Conservation (phyloP, 805 yeast species). For the Barnettozyma vustinii region DNA sequence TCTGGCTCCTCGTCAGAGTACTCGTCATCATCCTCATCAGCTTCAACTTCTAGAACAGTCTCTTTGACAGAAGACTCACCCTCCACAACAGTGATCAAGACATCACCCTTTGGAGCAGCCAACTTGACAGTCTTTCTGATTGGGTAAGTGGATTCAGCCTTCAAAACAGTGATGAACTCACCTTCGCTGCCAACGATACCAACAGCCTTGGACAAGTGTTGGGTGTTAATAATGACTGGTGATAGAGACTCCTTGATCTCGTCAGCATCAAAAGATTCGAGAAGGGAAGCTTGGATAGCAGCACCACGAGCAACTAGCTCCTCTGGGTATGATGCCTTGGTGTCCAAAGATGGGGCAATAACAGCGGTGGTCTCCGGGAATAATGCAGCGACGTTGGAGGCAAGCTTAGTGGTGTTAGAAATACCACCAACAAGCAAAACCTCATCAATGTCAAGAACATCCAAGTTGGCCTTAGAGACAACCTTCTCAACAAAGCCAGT, state of each 20-base stretch:
- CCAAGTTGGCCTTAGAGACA: conserved; percentile 78
- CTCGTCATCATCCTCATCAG: conserved; percentile 48
- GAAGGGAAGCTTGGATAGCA: conserved; percentile 86
- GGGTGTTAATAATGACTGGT: conserved; percentile 82
- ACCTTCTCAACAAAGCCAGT: conserved; percentile 67
- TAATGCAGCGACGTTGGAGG: conserved; percentile 60
- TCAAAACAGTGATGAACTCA: conserved; percentile 64
- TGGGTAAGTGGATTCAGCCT: conserved; percentile 86
- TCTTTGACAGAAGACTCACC: conserved; percentile 82
- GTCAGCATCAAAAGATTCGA: conserved; percentile 79
- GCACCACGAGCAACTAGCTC: conserved; percentile 93
- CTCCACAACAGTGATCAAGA: conserved; percentile 70
- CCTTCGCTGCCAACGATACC: conserved; percentile 78
- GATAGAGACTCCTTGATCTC: conserved; percentile 75
- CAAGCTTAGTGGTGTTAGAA: conserved; percentile 88
- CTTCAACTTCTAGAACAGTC: conserved; percentile 63
- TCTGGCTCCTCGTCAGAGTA: conserved; percentile 87
- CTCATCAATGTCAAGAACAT: conserved; percentile 82
- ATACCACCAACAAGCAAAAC: conserved; percentile 92
- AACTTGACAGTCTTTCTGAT: conserved; percentile 70
- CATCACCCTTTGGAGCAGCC: conserved; percentile 54
- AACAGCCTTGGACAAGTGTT: conserved; percentile 76
- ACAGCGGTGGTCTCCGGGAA: conserved; percentile 80
- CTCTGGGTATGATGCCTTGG: conserved; percentile 80
- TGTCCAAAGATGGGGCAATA: conserved; percentile 69